Evolutionary conservation across 176 grass and related monocot species (phyloP).

Genomic region (Alopecurus myosuroides): DNA sequence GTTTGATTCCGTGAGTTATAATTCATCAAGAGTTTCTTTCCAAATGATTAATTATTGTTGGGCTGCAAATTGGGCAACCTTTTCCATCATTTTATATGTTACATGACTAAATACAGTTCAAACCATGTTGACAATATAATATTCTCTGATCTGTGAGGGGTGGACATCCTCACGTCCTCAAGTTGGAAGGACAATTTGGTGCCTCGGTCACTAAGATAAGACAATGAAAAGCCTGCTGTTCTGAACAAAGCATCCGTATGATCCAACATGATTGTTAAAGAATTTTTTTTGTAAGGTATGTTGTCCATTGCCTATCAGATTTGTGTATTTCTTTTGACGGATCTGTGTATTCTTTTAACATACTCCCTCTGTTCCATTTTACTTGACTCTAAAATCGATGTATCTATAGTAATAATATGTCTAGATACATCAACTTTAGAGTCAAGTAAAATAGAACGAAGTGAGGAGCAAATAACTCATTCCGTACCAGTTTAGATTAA

Average conservation of each 20-base stretch:
- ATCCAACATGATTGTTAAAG: not conserved
- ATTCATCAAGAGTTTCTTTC: not conserved
- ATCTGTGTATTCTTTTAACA: not conserved
- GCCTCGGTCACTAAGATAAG: not conserved
- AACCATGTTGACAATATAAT: not conserved
- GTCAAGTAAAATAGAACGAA: too few species aligned
- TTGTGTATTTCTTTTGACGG: conserved; percentile 7
- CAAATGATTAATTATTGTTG: not conserved
- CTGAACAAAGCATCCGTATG: not conserved
- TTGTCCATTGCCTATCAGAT: not conserved
- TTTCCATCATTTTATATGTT: not conserved
- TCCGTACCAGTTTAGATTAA: not conserved
- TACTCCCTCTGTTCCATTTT: too few species aligned
- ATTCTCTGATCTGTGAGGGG: not conserved
- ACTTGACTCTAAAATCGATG: too few species aligned
- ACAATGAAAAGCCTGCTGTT: not conserved
- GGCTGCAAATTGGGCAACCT: not conserved
- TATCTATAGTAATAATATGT: too few species aligned
- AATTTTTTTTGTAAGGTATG: conserved; percentile 10
- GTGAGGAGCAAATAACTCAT: not conserved
- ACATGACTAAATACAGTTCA: not conserved
- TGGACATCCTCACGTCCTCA: not conserved
- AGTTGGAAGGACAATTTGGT: not conserved
- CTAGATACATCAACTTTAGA: too few species aligned
- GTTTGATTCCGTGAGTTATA: not conserved